Conservation (phyloP, 108 stramenopile genomes). For the Conticribra guillardii region DNA sequence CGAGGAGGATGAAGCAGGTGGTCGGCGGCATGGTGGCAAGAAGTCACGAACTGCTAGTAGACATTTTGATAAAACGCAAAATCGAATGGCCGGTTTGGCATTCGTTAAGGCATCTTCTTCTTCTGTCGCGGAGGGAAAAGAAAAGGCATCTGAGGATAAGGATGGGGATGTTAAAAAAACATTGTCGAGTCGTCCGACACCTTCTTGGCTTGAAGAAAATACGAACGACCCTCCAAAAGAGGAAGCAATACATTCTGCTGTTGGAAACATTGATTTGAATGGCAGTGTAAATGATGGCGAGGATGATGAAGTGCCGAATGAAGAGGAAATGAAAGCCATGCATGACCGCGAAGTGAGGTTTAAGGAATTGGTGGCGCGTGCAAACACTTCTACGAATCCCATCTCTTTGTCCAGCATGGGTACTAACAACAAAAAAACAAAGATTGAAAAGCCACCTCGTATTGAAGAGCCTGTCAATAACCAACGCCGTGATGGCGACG, state of each 20-base stretch:
- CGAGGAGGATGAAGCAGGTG: conserved; percentile 21
- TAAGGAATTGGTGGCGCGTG: conserved; percentile 31
- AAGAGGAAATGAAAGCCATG: conserved; percentile 15
- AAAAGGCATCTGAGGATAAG: neutral
- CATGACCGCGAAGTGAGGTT: conserved; percentile 27
- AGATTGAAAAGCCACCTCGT: neutral
- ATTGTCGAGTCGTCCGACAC: neutral
- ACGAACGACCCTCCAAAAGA: neutral
- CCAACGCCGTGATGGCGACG: neutral
- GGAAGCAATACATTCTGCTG: neutral
- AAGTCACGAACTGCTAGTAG: conserved; percentile 11
- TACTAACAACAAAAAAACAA: neutral
- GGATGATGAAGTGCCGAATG: conserved; percentile 24
- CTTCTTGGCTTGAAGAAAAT: conserved; percentile 19
- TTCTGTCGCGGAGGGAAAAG: neutral
- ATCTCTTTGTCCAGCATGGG: neutral
- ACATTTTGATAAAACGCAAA: conserved; percentile 36
- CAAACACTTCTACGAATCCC: conserved; percentile 24
- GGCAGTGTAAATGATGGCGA: conserved; percentile 9
- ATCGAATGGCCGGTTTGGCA: conserved; percentile 42
- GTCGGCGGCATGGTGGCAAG: neutral
- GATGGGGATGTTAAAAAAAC: neutral
- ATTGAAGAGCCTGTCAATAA: neutral
- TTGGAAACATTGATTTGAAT: neutral
- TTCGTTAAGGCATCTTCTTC: conserved; percentile 50